Evolutionary conservation across 306 rosid genomes (phyloP).

Genomic region (Carpinus viminea): DNA sequence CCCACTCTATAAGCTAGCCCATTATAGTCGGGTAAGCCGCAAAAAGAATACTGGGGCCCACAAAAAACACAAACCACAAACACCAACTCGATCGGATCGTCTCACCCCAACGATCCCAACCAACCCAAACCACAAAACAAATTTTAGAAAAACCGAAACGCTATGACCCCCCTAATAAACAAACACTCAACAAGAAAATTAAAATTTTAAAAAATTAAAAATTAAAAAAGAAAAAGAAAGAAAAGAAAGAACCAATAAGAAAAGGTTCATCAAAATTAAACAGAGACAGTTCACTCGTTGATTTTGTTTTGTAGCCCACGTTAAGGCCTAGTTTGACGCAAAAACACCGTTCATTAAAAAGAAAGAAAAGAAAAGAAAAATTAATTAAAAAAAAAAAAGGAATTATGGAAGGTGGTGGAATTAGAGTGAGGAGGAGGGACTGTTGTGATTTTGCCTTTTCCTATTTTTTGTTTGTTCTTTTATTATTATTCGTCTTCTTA

Average conservation of each 20-base stretch:
- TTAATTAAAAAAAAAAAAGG: slow-evolving; percentile 19
- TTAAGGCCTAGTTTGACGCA: slow-evolving; percentile 44
- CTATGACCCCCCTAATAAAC: slow-evolving; percentile 1
- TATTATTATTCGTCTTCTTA: slow-evolving; percentile 44
- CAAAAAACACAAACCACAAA: slow-evolving; percentile 44
- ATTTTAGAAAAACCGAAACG: slow-evolving; percentile 24
- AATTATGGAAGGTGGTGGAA: slow-evolving; percentile 73
- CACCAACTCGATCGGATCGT: slow-evolving; percentile 40
- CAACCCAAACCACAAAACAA: slow-evolving; percentile 34
- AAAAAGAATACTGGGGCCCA: slow-evolving; percentile 34
- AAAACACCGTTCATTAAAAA: slow-evolving; percentile 45
- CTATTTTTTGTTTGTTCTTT: slow-evolving; percentile 43
- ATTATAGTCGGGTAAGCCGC: not conserved
- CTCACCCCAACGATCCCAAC: slow-evolving; percentile 39
- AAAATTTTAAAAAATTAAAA: slow-evolving; percentile 11
- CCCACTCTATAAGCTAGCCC: not conserved
- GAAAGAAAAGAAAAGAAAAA: slow-evolving; percentile 2
- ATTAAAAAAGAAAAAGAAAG: not conserved
- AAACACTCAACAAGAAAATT: not conserved
- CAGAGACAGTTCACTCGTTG: not conserved
- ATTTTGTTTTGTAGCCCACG: slow-evolving; percentile 31
- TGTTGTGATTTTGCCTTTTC: slow-evolving; percentile 52
- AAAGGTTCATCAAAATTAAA: slow-evolving; percentile 45
- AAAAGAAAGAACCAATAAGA: slow-evolving; percentile 20
- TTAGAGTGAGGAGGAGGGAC: slow-evolving; percentile 51